Evolutionary conservation across 805 yeast species (phyloP).

Genomic region (Saturnispora serradocipensis): DNA sequence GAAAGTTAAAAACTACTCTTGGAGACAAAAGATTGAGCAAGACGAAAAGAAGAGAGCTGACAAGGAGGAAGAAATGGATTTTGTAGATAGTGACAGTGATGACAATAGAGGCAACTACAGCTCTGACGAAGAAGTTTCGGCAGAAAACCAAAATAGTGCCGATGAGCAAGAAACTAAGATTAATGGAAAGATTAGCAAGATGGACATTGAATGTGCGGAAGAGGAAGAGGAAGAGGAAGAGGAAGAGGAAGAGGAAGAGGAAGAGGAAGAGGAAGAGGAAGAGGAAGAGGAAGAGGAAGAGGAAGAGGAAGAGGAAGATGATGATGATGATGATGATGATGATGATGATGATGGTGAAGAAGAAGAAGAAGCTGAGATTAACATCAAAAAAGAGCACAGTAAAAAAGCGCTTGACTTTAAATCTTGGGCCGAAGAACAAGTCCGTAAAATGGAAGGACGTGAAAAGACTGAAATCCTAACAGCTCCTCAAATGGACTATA

Average conservation of each 20-base stretch:
- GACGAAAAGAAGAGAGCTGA: conserved; percentile 34
- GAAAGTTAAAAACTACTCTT: conserved; percentile 53
- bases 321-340: conserved; percentile 26
- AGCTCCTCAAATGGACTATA: conserved; percentile 42
- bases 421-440: conserved; percentile 78
- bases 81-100: conserved; percentile 27
- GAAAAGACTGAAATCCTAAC: conserved; percentile 40
- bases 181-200: conserved; percentile 8
- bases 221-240: conserved; percentile 19
- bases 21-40: conserved; percentile 55
- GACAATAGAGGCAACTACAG: conserved; percentile 14
- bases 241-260: conserved; percentile 17
- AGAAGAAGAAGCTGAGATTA: conserved; percentile 25
- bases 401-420: conserved; percentile 60
- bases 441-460: conserved; percentile 54
- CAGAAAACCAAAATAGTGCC: conserved; percentile 19
- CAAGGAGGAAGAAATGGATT: conserved; percentile 55
- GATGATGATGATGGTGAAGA: conserved; percentile 23
- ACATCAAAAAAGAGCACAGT: conserved; percentile 35
- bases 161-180: conserved; percentile 24
- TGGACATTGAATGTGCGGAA: background rate
- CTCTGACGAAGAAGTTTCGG: conserved; percentile 8
- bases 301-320: conserved; percentile 27
- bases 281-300: conserved; percentile 26
- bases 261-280: conserved; percentile 24